A percentile compares a stretch with the other conserved stretches of the same genome.
These are phyloP conservation scores for Prillingera fragicola DNA, from an alignment of 1,284 basidiomycete species.

Conservation along the genomic window DNA sequence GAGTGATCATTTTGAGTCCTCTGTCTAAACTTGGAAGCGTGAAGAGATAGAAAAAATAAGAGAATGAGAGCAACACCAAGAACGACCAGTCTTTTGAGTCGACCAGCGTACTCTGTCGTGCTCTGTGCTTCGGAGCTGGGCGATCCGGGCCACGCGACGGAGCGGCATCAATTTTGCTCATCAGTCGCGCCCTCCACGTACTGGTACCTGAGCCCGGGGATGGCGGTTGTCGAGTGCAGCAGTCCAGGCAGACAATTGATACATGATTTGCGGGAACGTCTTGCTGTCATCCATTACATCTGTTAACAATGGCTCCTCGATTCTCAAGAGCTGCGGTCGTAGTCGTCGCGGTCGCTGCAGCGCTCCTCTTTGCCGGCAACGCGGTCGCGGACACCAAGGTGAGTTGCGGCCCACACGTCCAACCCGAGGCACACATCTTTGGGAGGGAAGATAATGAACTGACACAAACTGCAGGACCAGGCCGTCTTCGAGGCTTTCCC, in stretches of 20 bases:
- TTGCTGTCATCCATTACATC: background rate
- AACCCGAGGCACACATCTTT: background rate
- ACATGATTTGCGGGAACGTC: background rate
- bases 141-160: too few relatives aligned
- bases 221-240: too few relatives aligned
- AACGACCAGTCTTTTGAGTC: too few relatives aligned
- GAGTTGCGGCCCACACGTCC: background rate
- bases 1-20: too few relatives aligned
- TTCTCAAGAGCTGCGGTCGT: background rate
- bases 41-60: too few relatives aligned
- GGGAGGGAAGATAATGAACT: background rate
- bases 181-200: too few relatives aligned
- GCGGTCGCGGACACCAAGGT: constrained; percentile 4
- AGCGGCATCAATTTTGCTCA: too few relatives aligned
- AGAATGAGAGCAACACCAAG: too few relatives aligned
- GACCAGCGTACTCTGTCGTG: too few relatives aligned
- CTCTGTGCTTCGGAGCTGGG: too few relatives aligned
- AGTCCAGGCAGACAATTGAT: background rate
- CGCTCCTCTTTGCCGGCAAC: constrained; percentile 12
- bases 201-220: too few relatives aligned
- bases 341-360: background rate
- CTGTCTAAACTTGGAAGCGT: too few relatives aligned
- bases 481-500: background rate
- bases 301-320: constrained; percentile 2
- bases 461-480: background rate